A percentile compares a stretch with the other conserved stretches of the same genome.
Evolutionary conservation across 352 stramenopile genomes (phyloP).

Genomic region (Pythium apleroticum): DNA sequence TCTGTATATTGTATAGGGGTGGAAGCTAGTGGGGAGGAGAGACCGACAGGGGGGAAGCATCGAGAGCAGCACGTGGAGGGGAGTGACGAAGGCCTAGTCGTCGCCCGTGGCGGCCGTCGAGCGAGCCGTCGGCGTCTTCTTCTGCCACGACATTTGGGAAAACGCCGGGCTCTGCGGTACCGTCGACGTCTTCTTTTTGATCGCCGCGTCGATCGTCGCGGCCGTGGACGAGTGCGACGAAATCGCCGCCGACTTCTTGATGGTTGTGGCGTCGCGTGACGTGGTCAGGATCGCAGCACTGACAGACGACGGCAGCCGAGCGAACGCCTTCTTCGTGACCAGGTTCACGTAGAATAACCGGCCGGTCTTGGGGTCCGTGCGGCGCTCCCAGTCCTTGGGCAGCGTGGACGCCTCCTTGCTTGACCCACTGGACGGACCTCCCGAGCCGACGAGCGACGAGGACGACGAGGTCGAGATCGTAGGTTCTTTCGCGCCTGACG

Average conservation of each 20-base stretch:
- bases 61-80: neutral
- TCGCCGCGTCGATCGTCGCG: conserved; percentile 24
- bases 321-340: conserved; percentile 80
- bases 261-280: conserved; percentile 22
- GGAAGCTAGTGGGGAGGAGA: neutral
- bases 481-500: conserved; percentile 24
- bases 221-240: neutral
- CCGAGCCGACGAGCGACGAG: conserved; percentile 8
- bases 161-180: conserved; percentile 74
- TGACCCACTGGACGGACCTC: conserved; percentile 18
- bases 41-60: neutral
- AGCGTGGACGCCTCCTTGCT: conserved; percentile 34
- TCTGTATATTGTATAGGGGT: neutral
- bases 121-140: conserved; percentile 31
- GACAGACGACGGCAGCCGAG: conserved; percentile 73
- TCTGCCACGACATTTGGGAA: conserved; percentile 86
- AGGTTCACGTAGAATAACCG: conserved; percentile 85
- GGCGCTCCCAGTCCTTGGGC: conserved; percentile 77
- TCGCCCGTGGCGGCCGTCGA: conserved; percentile 7
- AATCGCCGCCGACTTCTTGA: conserved; percentile 25
- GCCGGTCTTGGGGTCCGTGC: conserved; percentile 76
- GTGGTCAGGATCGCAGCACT: conserved; percentile 66
- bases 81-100: neutral
- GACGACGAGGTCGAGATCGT: conserved; percentile 37
- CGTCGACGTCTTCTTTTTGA: conserved; percentile 28